These are phyloP conservation scores for Paspalum notatum DNA, from an alignment of 176 grass and related monocot genomes.

Conservation along the genomic window DNA sequence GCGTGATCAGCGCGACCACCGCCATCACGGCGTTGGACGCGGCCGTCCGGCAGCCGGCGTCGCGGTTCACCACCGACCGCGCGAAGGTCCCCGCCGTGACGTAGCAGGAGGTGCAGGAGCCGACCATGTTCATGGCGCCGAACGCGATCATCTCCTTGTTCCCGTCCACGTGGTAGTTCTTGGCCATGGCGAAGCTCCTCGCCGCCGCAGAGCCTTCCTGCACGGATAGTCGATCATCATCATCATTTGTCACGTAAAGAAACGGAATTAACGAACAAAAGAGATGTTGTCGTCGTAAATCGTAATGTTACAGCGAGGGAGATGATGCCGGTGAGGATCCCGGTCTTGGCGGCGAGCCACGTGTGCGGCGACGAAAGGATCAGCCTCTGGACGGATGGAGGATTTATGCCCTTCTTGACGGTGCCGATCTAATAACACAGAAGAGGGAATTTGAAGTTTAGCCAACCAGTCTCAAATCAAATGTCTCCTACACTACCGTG, in stretches of 20 bases:
- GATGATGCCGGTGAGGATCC: slow-evolving; percentile 60
- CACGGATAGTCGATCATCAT: neutral
- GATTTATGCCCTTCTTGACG: slow-evolving; percentile 68
- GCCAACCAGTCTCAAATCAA: neutral
- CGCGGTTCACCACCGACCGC: slow-evolving; percentile 60
- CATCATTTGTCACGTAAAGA: neutral
- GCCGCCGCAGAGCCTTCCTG: slow-evolving; percentile 64
- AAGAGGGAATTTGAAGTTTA: neutral
- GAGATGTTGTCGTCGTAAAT: neutral
- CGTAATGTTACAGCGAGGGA: slow-evolving; percentile 55
- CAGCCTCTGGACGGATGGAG: slow-evolving; percentile 36
- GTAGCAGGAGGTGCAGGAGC: slow-evolving; percentile 66
- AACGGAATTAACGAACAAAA: neutral
- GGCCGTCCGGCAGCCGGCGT: slow-evolving; percentile 62
- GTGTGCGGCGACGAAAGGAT: slow-evolving; percentile 48
- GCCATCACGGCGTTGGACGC: slow-evolving; percentile 74
- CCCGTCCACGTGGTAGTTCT: slow-evolving; percentile 56
- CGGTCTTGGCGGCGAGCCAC: slow-evolving; percentile 50
- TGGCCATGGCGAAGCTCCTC: slow-evolving; percentile 54
- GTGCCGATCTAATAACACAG: slow-evolving; percentile 54
- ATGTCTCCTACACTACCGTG: neutral
- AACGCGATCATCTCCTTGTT: slow-evolving; percentile 77
- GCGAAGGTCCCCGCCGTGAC: slow-evolving; percentile 54
- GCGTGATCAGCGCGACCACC: slow-evolving; percentile 46
- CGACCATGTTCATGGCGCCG: slow-evolving; percentile 55